Conservation (phyloP, 2,329 filamentous ascomycete genomes). For the Magnaporthales sp. region DNA sequence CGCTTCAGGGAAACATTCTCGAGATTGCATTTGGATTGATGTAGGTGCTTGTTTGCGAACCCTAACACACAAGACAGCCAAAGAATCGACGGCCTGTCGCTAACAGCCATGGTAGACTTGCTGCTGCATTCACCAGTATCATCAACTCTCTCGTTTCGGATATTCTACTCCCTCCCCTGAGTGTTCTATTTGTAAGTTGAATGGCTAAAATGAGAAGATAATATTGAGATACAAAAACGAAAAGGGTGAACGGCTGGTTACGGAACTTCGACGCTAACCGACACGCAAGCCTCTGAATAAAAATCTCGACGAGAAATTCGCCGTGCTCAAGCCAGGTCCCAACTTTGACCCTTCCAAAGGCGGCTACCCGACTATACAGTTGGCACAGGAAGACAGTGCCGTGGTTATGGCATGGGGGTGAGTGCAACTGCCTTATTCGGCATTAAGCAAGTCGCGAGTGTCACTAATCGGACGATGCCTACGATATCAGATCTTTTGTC, state of each 20-base stretch:
- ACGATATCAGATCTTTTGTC: conserved; percentile 42
- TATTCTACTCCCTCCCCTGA: conserved; percentile 60
- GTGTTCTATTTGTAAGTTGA: conserved; percentile 42
- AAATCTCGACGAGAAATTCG: conserved; percentile 69
- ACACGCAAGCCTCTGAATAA: conserved; percentile 45
- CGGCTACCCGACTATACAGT: conserved; percentile 62
- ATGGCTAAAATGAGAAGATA: no score
- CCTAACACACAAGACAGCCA: neutral
- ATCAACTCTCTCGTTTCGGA: conserved; percentile 66
- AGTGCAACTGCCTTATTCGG: conserved; percentile 13
- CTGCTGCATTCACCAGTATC: conserved; percentile 60
- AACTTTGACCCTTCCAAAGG: conserved; percentile 34
- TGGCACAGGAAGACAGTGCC: conserved; percentile 62
- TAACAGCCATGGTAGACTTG: conserved; percentile 38
- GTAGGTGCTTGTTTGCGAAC: conserved; percentile 29
- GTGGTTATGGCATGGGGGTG: conserved; percentile 65
- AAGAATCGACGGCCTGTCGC: neutral
- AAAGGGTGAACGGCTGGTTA: neutral
- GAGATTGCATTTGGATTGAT: conserved; percentile 70
- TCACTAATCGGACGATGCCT: neutral
- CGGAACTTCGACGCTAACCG: neutral
- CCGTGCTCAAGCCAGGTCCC: conserved; percentile 50
- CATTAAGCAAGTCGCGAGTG: neutral
- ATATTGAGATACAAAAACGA: neutral
- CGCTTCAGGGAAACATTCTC: conserved; percentile 65